phyloP scores from a whole-genome alignment of 2,329 filamentous ascomycete genomes.

The Apiospora pterosperma region DNA sequence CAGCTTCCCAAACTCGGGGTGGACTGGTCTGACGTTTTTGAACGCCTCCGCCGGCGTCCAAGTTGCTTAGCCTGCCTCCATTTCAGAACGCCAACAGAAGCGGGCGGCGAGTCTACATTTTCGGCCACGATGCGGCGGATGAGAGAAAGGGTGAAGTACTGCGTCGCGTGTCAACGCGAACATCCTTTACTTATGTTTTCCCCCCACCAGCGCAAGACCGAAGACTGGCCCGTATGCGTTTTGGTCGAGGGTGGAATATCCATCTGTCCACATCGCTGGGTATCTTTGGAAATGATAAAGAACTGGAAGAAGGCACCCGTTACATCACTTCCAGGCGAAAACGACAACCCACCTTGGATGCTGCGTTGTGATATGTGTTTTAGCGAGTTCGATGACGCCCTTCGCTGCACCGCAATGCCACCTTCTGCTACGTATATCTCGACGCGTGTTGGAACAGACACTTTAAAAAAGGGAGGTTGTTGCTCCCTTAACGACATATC shows the following conservation, averaged over 20 bases:
- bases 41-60: background rate
- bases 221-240: background rate
- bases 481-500: no score
- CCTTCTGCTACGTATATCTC: background rate
- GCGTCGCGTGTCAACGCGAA: background rate
- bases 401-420: background rate
- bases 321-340: background rate
- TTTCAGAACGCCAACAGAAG: background rate
- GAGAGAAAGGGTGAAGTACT: background rate
- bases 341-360: background rate
- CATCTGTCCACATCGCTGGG: background rate
- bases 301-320: no score
- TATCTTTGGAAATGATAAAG: background rate
- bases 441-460: no score
- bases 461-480: no score
- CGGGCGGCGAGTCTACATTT: background rate
- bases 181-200: background rate
- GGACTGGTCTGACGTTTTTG: background rate
- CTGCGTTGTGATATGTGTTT: background rate
- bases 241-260: background rate
- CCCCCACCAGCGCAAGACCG: background rate
- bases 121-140: background rate
- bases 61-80: background rate
- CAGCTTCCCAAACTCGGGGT: background rate
- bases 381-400: background rate